Evolutionary conservation across 306 rosid species (phyloP), one percentile per base, ranked within the genome.

Genomic region (Prunus davidiana): DNA sequence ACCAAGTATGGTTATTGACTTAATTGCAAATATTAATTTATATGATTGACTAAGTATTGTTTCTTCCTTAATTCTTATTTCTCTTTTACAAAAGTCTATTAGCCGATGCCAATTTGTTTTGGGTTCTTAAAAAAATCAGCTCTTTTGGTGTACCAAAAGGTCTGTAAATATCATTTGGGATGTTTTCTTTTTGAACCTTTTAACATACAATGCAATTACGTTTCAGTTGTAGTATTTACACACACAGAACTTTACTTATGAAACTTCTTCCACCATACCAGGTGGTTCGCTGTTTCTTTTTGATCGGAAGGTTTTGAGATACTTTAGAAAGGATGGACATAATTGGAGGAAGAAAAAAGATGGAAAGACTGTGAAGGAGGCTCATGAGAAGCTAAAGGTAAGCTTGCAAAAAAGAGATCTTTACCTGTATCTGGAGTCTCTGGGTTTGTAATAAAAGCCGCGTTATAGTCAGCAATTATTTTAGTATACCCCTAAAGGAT

Each of bases 301-400:
- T 79, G 97, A 93, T 86, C 85, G 97, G 32, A 93, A 93, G 83
- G 93, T 93, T 64, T 79, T 93, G 86, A 90, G 97, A 83, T 93
- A 93, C 85, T 93, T 93, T 72, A 87, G 97, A 79, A 93, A 93
- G 90, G 97, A 93, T 78, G 97, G 93, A 61, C 96, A 93, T 81
- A 93, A 87, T 80, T 93, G 97, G 97, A 89, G 97, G 82, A 93
- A 93, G 91, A 93, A 93, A 81, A 89, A 76, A 72, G 97, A 93
- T 81, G 97, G 97, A 28, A 93, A 93, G 84, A 93, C 96, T 28
- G 96, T 93, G 75, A 93, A 79, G 86, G 97, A 93, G 87, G 97
- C 97, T 84, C 97, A 93, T 83, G 97, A 93, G 85, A 93, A 93
- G 83, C 83, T 93, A 81, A 92, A 92, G 96, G 97, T 90, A 71